phyloP scores from a whole-genome alignment of 2,329 filamentous ascomycete species.

The Daldinia eschscholtzii region DNA sequence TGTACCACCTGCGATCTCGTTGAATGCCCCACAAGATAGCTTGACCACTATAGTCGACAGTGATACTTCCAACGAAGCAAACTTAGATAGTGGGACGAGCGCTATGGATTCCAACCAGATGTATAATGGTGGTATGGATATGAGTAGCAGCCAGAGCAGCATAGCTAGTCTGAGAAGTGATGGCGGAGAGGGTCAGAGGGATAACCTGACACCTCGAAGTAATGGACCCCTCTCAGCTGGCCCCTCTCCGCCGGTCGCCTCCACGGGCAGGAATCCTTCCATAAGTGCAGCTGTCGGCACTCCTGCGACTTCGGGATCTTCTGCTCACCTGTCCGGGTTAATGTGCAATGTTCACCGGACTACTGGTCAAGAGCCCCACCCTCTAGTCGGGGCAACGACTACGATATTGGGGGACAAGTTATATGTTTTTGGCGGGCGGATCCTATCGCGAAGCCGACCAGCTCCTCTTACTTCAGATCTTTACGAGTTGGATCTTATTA shows the following conservation, averaged over 20 bases:
- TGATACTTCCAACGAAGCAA: conserved; percentile 45
- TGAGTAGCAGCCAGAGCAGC: conserved; percentile 63
- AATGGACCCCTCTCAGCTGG: conserved; percentile 68
- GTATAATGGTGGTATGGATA: conserved; percentile 57
- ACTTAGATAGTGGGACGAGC: conserved; percentile 59
- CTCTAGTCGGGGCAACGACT: conserved; percentile 93
- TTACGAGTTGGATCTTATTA: conserved; percentile 92
- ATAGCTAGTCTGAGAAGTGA: conserved; percentile 61
- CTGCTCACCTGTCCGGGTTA: conserved; percentile 72
- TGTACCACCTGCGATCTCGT: conserved; percentile 47
- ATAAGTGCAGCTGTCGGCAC: conserved; percentile 58
- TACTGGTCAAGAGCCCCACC: conserved; percentile 90
- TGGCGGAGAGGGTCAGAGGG: conserved; percentile 60
- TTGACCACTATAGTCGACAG: conserved; percentile 54
- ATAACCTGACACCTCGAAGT: conserved; percentile 65
- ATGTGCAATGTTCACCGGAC: conserved; percentile 85
- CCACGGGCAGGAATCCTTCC: conserved; percentile 55
- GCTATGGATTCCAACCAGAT: conserved; percentile 65
- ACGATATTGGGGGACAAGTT: conserved; percentile 95
- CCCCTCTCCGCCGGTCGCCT: conserved; percentile 66
- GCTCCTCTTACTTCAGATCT: conserved; percentile 86
- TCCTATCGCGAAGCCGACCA: conserved; percentile 85
- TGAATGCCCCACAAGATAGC: conserved; percentile 27
- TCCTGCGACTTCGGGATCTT: conserved; percentile 61
- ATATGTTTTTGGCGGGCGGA: conserved; percentile 94